Conservation (phyloP, 202 grass and related monocot genomes). For the Brachypodium distachyon region DNA sequence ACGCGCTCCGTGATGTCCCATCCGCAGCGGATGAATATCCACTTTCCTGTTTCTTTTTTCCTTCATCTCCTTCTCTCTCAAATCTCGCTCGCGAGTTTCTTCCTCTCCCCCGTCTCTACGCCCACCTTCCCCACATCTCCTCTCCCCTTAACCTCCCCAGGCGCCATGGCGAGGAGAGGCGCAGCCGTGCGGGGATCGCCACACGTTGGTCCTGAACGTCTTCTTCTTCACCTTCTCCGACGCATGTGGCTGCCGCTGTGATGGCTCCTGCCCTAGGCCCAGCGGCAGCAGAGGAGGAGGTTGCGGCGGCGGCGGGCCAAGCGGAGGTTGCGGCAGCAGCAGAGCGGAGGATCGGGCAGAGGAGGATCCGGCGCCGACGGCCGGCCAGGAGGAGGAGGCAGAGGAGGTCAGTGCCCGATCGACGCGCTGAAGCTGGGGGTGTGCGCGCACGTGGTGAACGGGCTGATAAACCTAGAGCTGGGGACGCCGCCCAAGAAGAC, state of each 20-base stretch:
- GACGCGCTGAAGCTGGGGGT: conserved; percentile 60
- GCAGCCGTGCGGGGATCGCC: not conserved
- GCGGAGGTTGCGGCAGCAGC: not conserved
- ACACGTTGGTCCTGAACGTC: conserved; percentile 38
- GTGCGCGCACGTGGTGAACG: conserved; percentile 60
- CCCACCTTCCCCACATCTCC: too few species aligned
- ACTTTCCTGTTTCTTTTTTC: too few species aligned
- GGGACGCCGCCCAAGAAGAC: conserved; percentile 21
- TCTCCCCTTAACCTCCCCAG: too few species aligned
- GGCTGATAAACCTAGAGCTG: conserved; percentile 50
- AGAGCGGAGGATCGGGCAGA: not conserved
- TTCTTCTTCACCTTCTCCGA: conserved; percentile 42
- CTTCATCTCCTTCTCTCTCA: too few species aligned
- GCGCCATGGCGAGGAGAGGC: conserved; percentile 21
- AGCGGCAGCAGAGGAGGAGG: not conserved
- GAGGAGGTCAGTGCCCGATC: conserved; percentile 12
- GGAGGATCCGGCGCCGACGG: rapidly evolving
- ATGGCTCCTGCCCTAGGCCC: conserved; percentile 26
- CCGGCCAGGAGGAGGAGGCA: rapidly evolving
- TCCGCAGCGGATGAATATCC: too few species aligned
- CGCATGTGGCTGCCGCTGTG: conserved; percentile 44
- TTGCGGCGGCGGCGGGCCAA: not conserved
- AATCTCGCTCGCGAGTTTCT: too few species aligned
- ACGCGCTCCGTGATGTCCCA: too few species aligned
- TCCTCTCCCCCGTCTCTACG: too few species aligned